Evolutionary conservation across 176 grass and related monocot genomes (phyloP), one percentile per base, ranked within the genome.

Genomic region (Otatea glauca): DNA sequence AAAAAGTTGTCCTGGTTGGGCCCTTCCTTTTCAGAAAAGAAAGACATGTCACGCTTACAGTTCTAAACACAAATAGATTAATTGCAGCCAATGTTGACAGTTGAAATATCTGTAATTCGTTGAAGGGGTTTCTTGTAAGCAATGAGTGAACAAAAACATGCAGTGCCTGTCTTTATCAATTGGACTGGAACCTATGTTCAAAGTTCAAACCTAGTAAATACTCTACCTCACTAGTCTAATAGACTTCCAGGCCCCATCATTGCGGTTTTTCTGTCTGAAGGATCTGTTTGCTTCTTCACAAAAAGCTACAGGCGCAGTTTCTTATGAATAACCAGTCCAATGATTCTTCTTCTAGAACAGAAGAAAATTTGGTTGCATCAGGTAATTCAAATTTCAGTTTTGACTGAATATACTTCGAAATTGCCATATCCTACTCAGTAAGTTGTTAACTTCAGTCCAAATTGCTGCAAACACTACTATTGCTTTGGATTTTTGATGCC

Each of bases 191-290:
- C 16, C 20, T 3, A 32, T 41, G n/a, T 68, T 90, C 59, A 78
- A 83, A 87, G 50, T 87, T 90, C 74, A 72, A 87, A 74, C 74
- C 79, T 73, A 74, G 38, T 64, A 72, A 53, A 65, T 65, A 86
- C 43, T 60, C 38, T 69, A 58, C 43, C 60, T 74, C 2, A 21
- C 58, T 27, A 76, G 71, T 76, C 88, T 44, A 81, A 20, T 3
- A 67, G 38, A 74, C 10, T 75, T 51, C 64, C 17, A 44, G 42
- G 80, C 74, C 88, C 88, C 32, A 14, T 68, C 62, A 27, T 10
- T 18, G 32, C 35, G 16, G 66, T 84, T 81, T 37, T 44, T 68
- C 32, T 3, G 42, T 54, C 61, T 11, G 74, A 79, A 29, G 6
- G 50, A 75, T 63, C 87, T 87, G 42, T 43, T 74, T 84, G 61